Base-by-base conservation (phyloP, 2,329 filamentous ascomycete genomes). In the Thielaviopsis populi region DNA sequence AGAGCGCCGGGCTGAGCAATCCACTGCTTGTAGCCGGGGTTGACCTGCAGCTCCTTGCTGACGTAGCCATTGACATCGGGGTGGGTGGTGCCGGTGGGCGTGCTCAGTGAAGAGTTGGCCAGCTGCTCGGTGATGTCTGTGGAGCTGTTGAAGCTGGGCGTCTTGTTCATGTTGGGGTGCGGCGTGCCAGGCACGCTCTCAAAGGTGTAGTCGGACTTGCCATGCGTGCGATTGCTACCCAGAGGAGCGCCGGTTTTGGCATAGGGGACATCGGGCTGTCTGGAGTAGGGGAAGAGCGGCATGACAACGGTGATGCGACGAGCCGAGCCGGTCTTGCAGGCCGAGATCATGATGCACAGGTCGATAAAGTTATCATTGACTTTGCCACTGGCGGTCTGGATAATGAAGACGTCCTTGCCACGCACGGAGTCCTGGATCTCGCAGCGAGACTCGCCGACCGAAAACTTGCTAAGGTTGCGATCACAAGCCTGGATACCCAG, bases 351-450 rank as follows among this genome's bases (percentile, higher is more conserved):
- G 77, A 97, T 96, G 74, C 95, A 88, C 60, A 97, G 85, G 73
- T 99, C 94, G 78, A 99, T 88, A 68, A 99, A 84, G 76, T 95
- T 86, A 76, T 99, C 94, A 73, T 99, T 99, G 76, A 96, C 89
- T 70, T 88, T 88, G 68, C 90, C 91, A 69, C 89, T 89, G 69
- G 90, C 91, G 50, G 90, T 94, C 76, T 97, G 92, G 71, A 99
- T 90, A 73, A 97, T 96, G 78, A 95, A 99, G 73, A 96, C 94
- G 83, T 99, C 94, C 75, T 99, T 99, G 70, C 89, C 94, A 70
- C 94, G 88, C 61, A 99, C 94, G 15, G 91, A 96, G 75, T 99
- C 94, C 74, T 91, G 83, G 71, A 99, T 95, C 75, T 97, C 94
- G 68, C 95, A 92, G 63, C 92, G 85, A 69, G 89, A 95, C 78